Evolutionary conservation across 805 yeast genomes (phyloP), one percentile per base, ranked within the genome.

Genomic region (Naumovozyma dairenensis): DNA sequence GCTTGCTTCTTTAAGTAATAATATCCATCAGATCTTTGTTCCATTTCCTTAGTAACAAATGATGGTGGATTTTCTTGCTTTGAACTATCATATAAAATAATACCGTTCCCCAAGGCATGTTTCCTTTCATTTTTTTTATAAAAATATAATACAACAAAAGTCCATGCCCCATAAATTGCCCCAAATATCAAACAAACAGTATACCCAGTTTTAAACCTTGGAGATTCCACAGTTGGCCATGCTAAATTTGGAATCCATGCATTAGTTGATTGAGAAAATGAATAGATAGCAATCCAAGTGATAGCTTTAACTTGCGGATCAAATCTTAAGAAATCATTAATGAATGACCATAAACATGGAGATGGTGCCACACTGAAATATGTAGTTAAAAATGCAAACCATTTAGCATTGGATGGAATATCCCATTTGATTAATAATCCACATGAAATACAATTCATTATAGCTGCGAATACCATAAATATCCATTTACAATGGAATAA

Each of bases 331-430:
- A 74, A 66, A 53, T 74, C 81, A 45, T 69, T 69, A 36, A 70
- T 70, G 62, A 71, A 67, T 1, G 77, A 66, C 62, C 74, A 71
- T 31, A 74, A 55, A 30, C 75, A 75, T 0, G 81, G 77, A 2
- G 80, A 74, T 51, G 71, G 71, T 13, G 80, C 71, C 67, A 78
- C 75, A 10, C 76, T 71, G 52, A 72, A 72, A 47, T 74, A 76
- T 15, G 71, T 73, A 31, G 70, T 62, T 46, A 74, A 62, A 51
- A 71, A 76, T 1, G 75, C 82, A 59, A 67, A 73, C 80, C 81
- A 74, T 53, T 76, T 74, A 12, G 80, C 74, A n/a, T 61, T 38
- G 27, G 62, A 61, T 0, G 75, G 64, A 19, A 76, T 72, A 41
- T 74, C 54, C 82, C 82, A 76, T 28, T 66, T 67, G 5, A 77